Conservation (phyloP, 306 rosid species). For the Pyrus bretschneideri region DNA sequence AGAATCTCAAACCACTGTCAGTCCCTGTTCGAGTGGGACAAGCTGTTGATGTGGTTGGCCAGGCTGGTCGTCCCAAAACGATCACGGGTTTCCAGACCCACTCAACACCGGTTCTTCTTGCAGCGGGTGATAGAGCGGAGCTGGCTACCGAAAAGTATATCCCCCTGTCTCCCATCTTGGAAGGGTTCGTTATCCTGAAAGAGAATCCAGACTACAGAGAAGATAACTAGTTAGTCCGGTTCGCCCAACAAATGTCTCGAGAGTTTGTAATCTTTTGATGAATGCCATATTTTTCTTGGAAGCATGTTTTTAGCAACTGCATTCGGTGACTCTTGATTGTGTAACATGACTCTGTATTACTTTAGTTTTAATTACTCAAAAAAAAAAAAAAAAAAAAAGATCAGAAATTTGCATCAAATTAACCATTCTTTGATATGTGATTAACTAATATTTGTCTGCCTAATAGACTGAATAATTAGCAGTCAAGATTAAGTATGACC, state of each 20-base stretch:
- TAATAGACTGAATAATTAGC: no score
- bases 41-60: constrained; percentile 97
- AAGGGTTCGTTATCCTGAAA: constrained; percentile 89
- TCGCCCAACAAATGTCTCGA: not conserved
- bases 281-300: not conserved
- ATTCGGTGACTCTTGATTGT: not conserved
- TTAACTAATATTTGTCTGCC: no score
- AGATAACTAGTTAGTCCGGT: constrained; percentile 25
- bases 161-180: constrained; percentile 86
- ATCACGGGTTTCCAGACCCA: constrained; percentile 96
- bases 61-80: constrained; percentile 96
- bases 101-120: constrained; percentile 92
- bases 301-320: not conserved
- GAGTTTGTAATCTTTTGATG: not conserved
- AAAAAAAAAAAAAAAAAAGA: no score
- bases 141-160: constrained; percentile 94
- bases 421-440: no score
- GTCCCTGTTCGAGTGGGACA: constrained; percentile 95
- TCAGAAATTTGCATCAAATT: no score
- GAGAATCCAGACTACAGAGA: constrained; percentile 89
- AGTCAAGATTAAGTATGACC: no score
- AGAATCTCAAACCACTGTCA: constrained; percentile 62
- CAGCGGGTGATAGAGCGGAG: constrained; percentile 98
- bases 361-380: no score
- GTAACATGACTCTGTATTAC: not conserved